Evolutionary conservation across 495 filamentous ascomycete genomes (phyloP).

Genomic region (Schizothecium vesticola): DNA sequence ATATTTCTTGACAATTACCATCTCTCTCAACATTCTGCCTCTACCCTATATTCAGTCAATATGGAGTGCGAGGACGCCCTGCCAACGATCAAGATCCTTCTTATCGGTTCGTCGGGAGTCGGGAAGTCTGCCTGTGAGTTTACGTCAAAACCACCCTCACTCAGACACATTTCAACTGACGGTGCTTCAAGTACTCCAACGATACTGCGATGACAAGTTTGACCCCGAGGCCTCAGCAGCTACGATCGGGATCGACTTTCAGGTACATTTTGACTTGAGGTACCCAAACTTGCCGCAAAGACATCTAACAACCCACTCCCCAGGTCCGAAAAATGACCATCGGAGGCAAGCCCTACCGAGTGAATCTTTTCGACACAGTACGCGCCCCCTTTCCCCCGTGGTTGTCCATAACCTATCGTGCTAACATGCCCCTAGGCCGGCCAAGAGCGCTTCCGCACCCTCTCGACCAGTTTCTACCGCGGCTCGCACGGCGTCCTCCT

Average conservation of each 20-base stretch:
- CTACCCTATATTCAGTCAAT: background rate
- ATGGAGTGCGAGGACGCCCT: conserved; percentile 46
- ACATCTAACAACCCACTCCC: background rate
- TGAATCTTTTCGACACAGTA: conserved; percentile 56
- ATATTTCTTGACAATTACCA: background rate
- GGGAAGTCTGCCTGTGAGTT: conserved; percentile 51
- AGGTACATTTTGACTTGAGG: conserved; percentile 33
- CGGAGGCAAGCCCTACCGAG: conserved; percentile 48
- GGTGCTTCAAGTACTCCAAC: conserved; percentile 17
- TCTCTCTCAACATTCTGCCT: background rate
- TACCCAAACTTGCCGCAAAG: background rate
- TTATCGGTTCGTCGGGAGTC: conserved; percentile 50
- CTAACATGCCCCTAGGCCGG: conserved; percentile 33
- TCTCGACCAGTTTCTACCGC: conserved; percentile 57
- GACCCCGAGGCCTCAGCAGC: conserved; percentile 52
- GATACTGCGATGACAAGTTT: conserved; percentile 56
- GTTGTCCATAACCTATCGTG: background rate
- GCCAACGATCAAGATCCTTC: conserved; percentile 47
- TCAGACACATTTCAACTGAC: background rate
- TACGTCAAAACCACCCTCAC: background rate
- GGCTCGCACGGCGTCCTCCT: conserved; percentile 55
- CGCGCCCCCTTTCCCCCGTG: background rate
- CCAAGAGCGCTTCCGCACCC: conserved; percentile 56
- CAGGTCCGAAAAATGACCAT: conserved; percentile 45
- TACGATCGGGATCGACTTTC: conserved; percentile 59